phyloP scores from a whole-genome alignment of 2,329 filamentous ascomycete species.

The Talaromyces albobiverticillius region DNA sequence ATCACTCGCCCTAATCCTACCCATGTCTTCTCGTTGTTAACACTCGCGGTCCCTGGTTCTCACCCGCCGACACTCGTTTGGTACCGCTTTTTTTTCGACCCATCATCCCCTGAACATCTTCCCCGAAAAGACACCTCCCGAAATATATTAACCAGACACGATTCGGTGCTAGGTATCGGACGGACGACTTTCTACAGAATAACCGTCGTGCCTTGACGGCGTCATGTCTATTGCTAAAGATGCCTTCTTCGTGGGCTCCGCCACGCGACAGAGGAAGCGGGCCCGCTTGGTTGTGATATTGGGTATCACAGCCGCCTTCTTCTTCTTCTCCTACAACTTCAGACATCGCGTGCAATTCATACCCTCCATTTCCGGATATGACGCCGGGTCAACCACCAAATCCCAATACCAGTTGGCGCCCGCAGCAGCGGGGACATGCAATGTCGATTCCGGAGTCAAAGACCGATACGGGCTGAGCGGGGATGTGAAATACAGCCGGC shows the following conservation, averaged over 20 bases:
- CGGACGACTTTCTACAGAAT: background rate
- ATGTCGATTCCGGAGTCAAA: constrained; percentile 6
- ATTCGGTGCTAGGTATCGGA: no score
- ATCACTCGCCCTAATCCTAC: background rate
- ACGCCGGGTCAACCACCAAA: background rate
- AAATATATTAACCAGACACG: no score
- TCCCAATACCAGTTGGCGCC: background rate
- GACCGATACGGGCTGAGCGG: constrained; percentile 3
- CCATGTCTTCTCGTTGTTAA: background rate
- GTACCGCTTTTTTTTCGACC: background rate
- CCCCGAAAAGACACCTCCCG: background rate
- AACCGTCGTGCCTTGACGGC: background rate
- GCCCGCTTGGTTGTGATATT: constrained; percentile 6
- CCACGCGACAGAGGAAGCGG: constrained; percentile 12
- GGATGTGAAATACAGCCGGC: constrained; percentile 9
- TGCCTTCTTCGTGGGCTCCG: constrained; percentile 6
- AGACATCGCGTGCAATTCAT: constrained; percentile 4
- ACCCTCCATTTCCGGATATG: background rate
- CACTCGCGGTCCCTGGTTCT: background rate
- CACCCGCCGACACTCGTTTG: constrained; percentile 12
- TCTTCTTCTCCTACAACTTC: constrained; percentile 13
- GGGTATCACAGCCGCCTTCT: constrained; percentile 8
- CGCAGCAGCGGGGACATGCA: constrained; percentile 1
- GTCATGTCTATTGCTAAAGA: constrained; percentile 11
- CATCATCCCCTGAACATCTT: background rate